These are phyloP conservation scores for Amanita subjunquillea DNA, from an alignment of 768 basidiomycete species.

Conservation along the genomic window DNA sequence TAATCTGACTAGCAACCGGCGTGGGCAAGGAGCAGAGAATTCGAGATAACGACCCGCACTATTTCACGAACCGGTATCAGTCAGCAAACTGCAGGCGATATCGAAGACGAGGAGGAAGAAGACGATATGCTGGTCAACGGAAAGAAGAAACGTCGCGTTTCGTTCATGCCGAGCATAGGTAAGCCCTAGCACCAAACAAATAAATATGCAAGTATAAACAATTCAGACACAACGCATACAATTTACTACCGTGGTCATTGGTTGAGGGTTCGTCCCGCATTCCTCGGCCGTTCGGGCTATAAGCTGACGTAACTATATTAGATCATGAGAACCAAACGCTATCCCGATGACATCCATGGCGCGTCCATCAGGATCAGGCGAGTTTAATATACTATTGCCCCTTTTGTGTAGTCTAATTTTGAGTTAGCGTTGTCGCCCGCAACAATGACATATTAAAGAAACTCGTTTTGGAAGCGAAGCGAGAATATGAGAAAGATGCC, in stretches of 20 bases:
- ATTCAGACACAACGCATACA: constrained; percentile 73
- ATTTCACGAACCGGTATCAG: constrained; percentile 54
- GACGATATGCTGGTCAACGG: constrained; percentile 54
- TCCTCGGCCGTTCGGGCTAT: constrained; percentile 10
- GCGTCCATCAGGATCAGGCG: constrained; percentile 76
- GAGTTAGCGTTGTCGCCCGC: constrained; percentile 71
- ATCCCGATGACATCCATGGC: constrained; percentile 66
- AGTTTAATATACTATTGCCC: not conserved
- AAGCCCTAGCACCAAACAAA: constrained; percentile 13
- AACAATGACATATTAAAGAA: constrained; percentile 84
- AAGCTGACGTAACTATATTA: constrained; percentile 18
- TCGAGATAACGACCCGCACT: constrained; percentile 80
- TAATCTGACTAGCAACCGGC: constrained; percentile 64
- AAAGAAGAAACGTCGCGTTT: constrained; percentile 65
- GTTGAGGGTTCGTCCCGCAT: constrained; percentile 50
- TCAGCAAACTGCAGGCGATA: constrained; percentile 61
- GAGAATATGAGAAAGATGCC: constrained; percentile 84
- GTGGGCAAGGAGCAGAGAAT: constrained; percentile 82
- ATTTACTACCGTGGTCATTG: constrained; percentile 88
- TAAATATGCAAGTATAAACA: not conserved
- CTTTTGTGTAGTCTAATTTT: constrained; percentile 6
- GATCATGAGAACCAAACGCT: constrained; percentile 76
- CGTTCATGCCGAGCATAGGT: constrained; percentile 83
- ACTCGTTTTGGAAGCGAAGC: constrained; percentile 79
- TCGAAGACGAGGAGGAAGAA: constrained; percentile 60